Conservation (phyloP, 2,329 filamentous ascomycete species). For the Celoporthe dispersa region DNA sequence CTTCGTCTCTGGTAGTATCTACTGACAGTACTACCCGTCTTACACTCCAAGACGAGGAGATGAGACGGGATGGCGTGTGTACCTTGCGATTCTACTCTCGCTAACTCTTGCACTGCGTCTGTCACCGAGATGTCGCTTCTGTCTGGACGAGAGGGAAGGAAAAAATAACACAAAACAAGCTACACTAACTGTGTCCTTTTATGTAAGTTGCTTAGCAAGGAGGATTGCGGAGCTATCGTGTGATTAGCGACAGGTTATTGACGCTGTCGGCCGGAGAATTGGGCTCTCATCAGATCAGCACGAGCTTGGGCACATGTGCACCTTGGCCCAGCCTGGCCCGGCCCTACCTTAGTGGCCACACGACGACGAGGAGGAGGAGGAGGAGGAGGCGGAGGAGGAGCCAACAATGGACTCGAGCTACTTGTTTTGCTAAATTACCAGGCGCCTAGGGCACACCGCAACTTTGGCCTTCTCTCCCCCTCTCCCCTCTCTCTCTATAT, state of each 20-base stretch:
- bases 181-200: neutral
- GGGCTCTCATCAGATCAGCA: neutral
- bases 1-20: neutral
- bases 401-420: neutral
- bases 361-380: no score
- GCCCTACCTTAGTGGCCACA: neutral
- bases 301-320: neutral
- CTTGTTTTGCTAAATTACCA: neutral
- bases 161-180: neutral
- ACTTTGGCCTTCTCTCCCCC: neutral
- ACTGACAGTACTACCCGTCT: neutral
- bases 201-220: neutral
- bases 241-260: neutral
- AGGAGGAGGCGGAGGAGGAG: no score
- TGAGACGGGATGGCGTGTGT: neutral
- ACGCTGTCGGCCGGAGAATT: neutral
- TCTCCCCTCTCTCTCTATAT: no score
- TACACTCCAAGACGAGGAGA: neutral
- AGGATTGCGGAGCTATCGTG: slow-evolving; percentile 7
- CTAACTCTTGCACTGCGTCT: neutral
- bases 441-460: neutral
- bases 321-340: neutral
- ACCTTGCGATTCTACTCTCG: neutral
- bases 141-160: neutral
- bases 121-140: neutral